These are phyloP conservation scores for Amoeboaphelidium protococcarum DNA, from an alignment of 371 early-diverging fungal genomes.

Conservation along the genomic window DNA sequence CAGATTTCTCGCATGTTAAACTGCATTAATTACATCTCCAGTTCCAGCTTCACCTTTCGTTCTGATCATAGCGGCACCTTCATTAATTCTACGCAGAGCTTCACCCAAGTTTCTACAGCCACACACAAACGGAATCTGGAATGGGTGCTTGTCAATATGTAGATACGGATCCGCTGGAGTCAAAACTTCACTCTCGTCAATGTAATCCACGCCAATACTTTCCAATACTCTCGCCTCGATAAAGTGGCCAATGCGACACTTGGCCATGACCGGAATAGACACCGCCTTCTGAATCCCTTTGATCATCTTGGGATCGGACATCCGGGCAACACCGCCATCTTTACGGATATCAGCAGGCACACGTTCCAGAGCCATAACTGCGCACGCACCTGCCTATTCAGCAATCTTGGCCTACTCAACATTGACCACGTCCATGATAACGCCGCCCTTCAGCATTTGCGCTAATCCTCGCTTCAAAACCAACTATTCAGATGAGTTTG, in stretches of 20 bases:
- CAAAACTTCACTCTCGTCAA: slow-evolving; percentile 87
- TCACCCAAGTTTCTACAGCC: slow-evolving; percentile 88
- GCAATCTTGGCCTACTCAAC: slow-evolving; percentile 91
- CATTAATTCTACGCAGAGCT: slow-evolving; percentile 78
- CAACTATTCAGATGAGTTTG: no score
- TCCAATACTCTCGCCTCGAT: slow-evolving; percentile 90
- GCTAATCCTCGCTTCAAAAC: slow-evolving; percentile 87
- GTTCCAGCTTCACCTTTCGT: slow-evolving; percentile 91
- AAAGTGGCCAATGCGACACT: slow-evolving; percentile 93
- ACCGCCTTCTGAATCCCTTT: slow-evolving; percentile 79
- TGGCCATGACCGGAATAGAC: slow-evolving; percentile 95
- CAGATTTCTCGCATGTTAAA: slow-evolving; percentile 71
- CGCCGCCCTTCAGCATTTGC: slow-evolving; percentile 94
- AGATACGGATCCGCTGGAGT: slow-evolving; percentile 76
- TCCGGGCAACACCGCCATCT: slow-evolving; percentile 91
- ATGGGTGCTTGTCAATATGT: slow-evolving; percentile 80
- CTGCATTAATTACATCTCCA: slow-evolving; percentile 85
- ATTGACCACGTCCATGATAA: slow-evolving; percentile 94
- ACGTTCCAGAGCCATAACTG: slow-evolving; percentile 93
- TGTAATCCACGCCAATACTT: slow-evolving; percentile 70
- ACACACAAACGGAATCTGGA: slow-evolving; percentile 82
- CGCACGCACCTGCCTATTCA: slow-evolving; percentile 90
- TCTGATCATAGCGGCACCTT: slow-evolving; percentile 92
- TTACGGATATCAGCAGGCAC: slow-evolving; percentile 94
- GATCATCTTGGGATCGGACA: slow-evolving; percentile 95